Base-by-base conservation (phyloP, 305 asterid genomes). In the Fraxinus baroniana region DNA sequence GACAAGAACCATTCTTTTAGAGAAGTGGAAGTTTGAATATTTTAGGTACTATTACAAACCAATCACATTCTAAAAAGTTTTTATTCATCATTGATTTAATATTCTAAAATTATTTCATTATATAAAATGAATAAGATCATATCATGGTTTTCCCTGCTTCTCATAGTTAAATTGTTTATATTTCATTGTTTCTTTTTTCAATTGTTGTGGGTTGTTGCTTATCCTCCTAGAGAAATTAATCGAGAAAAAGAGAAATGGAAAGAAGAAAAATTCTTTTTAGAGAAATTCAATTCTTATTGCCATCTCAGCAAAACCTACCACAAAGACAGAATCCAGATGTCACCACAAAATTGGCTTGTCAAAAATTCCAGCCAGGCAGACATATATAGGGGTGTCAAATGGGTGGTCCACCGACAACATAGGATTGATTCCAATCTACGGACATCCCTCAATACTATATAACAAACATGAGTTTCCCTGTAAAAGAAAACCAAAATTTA, bases 381-480 rank as follows among this genome's bases (percentile, higher is more conserved):
- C 80, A 32, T 10, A 55, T n/a, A n/a, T 20, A 7, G 28, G 32
- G 57, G 82, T 88, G 83, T 68, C 82, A 68, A 41, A 44, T 85
- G 85, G 64, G 77, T 85, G 97, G 93, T 52, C 84, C 55, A 18
- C 79, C 97, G 83, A 37, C 75, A 92, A 78, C 88, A 72, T 90
- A 84, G 95, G 90, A 36, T 91, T 88, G 90, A 90, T 90, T 87
- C 74, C 80, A 49, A 74, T 76, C 84, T 87, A 82, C 86, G 89
- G 90, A 86, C 85, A 79, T 28, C 83, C 80, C 71, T 76, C 49
- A 22, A 64, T 73, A 80, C 83, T 87, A 85, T 86, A 88, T 87
- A 91, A 86, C 88, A 0, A 87, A 85, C 88, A 79, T 41, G 44
- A 32, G n/a, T 81, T 77, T 80, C 57, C 13, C 35, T 39, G 36